Evolutionary conservation across 805 yeast species (phyloP).

Genomic region (Jamesozyma hellenica): DNA sequence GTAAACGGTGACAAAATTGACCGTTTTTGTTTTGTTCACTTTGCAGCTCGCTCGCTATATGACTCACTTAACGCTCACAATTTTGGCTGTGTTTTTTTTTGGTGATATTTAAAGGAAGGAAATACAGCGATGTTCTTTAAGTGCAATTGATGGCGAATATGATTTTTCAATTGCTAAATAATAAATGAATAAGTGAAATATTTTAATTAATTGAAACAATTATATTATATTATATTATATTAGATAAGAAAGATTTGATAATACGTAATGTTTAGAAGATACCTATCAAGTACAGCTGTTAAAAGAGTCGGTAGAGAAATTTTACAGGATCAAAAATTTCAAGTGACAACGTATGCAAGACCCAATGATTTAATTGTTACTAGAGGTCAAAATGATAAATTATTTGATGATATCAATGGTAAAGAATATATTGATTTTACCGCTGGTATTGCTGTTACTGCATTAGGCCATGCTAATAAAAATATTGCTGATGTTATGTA

Average conservation of each 20-base stretch:
- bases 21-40: not conserved
- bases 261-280: constrained; percentile 19
- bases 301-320: constrained; percentile 7
- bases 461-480: constrained; percentile 77
- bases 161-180: not conserved
- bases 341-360: constrained; percentile 72
- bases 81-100: not conserved
- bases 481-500: constrained; percentile 59
- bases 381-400: constrained; percentile 69
- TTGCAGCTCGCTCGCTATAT: constrained; percentile 10
- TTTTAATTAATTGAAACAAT: no score
- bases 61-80: constrained; percentile 12
- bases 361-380: constrained; percentile 62
- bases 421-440: constrained; percentile 79
- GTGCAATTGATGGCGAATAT: constrained; percentile 15
- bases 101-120: not conserved
- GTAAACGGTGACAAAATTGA: not conserved
- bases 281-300: constrained; percentile 8
- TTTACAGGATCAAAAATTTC: constrained; percentile 13
- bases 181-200: no score
- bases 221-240: no score
- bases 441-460: constrained; percentile 96
- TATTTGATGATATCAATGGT: constrained; percentile 69
- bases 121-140: constrained; percentile 7
- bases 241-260: no score